Percentiles rank a stretch among this genome's conserved stretches.
These are phyloP conservation scores for Yarrowia sp. DNA, from an alignment of 805 yeast species.

Conservation along the genomic window DNA sequence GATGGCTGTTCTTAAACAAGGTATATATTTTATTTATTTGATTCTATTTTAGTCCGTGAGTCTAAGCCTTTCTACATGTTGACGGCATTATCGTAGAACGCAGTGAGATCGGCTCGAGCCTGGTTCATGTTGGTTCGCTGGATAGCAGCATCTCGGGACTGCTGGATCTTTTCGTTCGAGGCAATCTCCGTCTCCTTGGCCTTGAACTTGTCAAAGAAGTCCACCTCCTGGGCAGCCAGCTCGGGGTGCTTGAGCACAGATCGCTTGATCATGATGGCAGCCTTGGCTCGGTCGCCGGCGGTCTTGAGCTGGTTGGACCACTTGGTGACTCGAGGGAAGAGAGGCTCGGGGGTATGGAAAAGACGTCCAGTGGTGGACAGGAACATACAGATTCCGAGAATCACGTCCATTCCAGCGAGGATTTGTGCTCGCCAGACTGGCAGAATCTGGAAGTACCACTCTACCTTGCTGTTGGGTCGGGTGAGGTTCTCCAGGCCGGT, in stretches of 20 bases:
- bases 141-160: slow-evolving; percentile 2
- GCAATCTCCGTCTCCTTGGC: slow-evolving; percentile 18
- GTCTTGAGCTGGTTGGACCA: slow-evolving; percentile 17
- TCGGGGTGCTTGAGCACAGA: slow-evolving; percentile 27
- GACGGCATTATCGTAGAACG: slow-evolving; percentile 18
- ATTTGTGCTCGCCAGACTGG: slow-evolving; percentile 27
- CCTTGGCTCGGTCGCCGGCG: slow-evolving; percentile 24
- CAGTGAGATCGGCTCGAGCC: background rate
- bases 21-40: background rate
- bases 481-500: slow-evolving; percentile 27
- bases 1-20: background rate
- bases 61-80: background rate
- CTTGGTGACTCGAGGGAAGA: slow-evolving; percentile 23
- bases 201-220: slow-evolving; percentile 1
- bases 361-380: slow-evolving; percentile 30
- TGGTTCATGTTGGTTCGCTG: slow-evolving; percentile 21
- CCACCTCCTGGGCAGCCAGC: slow-evolving; percentile 13
- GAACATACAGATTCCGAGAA: slow-evolving; percentile 25
- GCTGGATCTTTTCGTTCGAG: slow-evolving; percentile 3
- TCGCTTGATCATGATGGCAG: slow-evolving; percentile 23
- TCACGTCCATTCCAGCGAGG: slow-evolving; percentile 26
- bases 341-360: slow-evolving; percentile 27
- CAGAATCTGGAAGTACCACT: slow-evolving; percentile 31
- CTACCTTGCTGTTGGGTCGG: slow-evolving; percentile 19
- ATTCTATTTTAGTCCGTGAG: background rate